These are phyloP conservation scores for Avicennia marina DNA, from an alignment of 257 asterid genomes.

Conservation along the genomic window DNA sequence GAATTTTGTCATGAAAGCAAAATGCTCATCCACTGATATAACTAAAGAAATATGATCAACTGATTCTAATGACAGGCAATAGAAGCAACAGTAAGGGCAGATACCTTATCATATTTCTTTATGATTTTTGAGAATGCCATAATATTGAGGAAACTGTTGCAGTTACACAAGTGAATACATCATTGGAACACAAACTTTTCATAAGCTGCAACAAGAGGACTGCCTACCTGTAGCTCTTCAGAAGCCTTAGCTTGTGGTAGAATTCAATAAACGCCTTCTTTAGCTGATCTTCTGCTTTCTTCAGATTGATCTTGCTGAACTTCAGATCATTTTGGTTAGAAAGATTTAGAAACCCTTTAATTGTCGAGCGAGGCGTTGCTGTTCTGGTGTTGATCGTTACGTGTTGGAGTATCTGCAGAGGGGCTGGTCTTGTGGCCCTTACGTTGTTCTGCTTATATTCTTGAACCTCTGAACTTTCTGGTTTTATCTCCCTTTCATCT, in stretches of 20 bases:
- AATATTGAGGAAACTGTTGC: conserved; percentile 64
- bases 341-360: conserved; percentile 35
- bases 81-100: too few relatives aligned
- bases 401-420: conserved; percentile 31
- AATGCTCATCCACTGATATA: neutral
- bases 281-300: conserved; percentile 50
- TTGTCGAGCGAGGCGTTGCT: conserved; percentile 57
- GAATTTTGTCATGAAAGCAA: neutral
- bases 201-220: neutral
- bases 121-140: conserved; percentile 81
- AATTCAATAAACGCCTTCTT: conserved; percentile 60
- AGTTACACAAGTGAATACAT: too few relatives aligned
- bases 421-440: conserved; percentile 21
- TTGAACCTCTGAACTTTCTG: conserved; percentile 4
- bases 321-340: conserved; percentile 22
- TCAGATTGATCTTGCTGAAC: conserved; percentile 61
- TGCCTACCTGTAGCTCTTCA: conserved; percentile 60
- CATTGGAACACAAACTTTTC: neutral
- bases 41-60: neutral
- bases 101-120: conserved; percentile 92
- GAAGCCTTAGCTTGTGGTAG: conserved; percentile 57
- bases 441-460: conserved; percentile 7
- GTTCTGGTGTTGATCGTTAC: conserved; percentile 17
- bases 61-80: neutral
- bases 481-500: conserved; percentile 15